These are phyloP conservation scores for Corynascus novoguineensis DNA, from an alignment of 495 filamentous ascomycete genomes.

Conservation along the genomic window DNA sequence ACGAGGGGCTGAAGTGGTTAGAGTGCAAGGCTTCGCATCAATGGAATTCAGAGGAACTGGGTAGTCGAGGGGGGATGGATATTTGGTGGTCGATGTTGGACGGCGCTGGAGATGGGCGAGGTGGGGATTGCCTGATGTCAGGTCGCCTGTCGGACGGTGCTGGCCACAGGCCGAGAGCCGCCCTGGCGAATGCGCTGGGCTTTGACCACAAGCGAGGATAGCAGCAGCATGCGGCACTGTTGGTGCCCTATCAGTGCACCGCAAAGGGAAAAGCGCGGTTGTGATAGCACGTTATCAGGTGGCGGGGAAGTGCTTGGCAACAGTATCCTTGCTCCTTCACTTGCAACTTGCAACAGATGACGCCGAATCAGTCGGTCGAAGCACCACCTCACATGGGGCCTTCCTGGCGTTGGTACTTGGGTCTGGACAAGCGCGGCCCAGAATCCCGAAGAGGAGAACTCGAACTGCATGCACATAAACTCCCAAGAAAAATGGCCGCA, in stretches of 20 bases:
- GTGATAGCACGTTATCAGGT: constrained; percentile 8
- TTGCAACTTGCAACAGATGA: neutral
- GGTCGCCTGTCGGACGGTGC: neutral
- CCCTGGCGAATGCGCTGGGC: constrained; percentile 5
- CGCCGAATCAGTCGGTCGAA: neutral
- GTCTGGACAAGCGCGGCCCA: too few species aligned
- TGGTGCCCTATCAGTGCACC: neutral
- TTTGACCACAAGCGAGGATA: neutral
- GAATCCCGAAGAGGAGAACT: too few species aligned
- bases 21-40: too few species aligned
- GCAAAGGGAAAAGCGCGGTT: neutral
- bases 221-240: too few species aligned
- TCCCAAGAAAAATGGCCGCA: too few species aligned
- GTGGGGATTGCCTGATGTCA: constrained; percentile 4
- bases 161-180: constrained; percentile 1
- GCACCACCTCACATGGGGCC: too few species aligned
- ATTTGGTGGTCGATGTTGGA: neutral
- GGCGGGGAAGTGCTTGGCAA: constrained; percentile 6
- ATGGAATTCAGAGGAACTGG: neutral
- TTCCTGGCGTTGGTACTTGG: neutral
- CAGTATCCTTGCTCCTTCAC: neutral
- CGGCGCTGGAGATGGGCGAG: neutral
- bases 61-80: neutral
- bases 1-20: too few species aligned
- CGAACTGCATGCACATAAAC: too few species aligned